These are phyloP conservation scores for Populus hybrid DNA, from an alignment of 441 rosid species.

Conservation along the genomic window DNA sequence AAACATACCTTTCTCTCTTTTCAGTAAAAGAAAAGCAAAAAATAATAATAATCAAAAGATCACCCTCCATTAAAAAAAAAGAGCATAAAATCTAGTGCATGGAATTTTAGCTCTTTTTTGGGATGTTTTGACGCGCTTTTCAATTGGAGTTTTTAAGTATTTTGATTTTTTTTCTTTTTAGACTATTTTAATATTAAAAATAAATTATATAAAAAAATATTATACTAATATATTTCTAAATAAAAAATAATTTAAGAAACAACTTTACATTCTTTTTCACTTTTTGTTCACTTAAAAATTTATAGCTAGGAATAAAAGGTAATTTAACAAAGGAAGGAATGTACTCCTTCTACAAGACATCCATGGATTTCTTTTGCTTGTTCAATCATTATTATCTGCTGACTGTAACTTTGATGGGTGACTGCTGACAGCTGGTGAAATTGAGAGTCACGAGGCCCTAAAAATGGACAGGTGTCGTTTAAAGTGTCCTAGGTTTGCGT, in stretches of 20 bases:
- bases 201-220: no score
- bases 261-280: no score
- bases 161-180: no score
- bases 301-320: background rate
- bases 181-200: no score
- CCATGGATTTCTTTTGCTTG: background rate
- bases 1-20: conserved; percentile 1
- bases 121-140: no score
- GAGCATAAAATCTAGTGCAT: background rate
- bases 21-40: background rate
- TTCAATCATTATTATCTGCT: background rate
- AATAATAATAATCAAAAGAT: background rate
- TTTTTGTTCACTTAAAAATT: no score
- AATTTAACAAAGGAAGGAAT: background rate
- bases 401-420: background rate
- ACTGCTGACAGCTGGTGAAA: conserved; percentile 9
- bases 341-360: background rate
- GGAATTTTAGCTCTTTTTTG: conserved; percentile 1
- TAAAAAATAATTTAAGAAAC: no score
- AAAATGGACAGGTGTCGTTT: background rate
- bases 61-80: background rate
- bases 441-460: background rate
- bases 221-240: no score
- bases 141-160: no score
- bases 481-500: background rate